A percentile compares a stretch with the other conserved stretches of the same genome.
phyloP scores from a whole-genome alignment of 1,284 basidiomycete genomes.

The Flammula alnicola region DNA sequence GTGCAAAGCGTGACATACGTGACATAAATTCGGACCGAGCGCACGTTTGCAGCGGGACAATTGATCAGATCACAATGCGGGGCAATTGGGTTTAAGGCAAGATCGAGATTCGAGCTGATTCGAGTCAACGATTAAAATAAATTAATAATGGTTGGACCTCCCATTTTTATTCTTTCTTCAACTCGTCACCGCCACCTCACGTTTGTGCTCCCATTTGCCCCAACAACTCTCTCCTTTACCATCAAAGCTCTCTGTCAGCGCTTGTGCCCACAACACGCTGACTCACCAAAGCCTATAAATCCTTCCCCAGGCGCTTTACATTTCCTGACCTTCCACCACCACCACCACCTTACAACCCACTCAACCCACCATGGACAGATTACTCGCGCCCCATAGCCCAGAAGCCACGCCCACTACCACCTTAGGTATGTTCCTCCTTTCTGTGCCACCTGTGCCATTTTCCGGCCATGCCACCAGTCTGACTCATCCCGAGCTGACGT shows the following conservation, averaged over 20 bases:
- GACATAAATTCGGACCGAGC: slow-evolving; percentile 17
- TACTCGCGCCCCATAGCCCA: slow-evolving; percentile 71
- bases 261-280: slow-evolving; percentile 12
- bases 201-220: slow-evolving; percentile 30
- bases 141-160: slow-evolving; percentile 1
- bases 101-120: slow-evolving; percentile 16
- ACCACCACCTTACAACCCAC: slow-evolving; percentile 21
- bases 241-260: slow-evolving; percentile 18
- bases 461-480: slow-evolving; percentile 7
- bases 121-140: too few species aligned
- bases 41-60: slow-evolving; percentile 27
- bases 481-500: slow-evolving; percentile 20
- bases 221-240: too few species aligned
- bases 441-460: slow-evolving; percentile 12
- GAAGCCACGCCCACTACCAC: slow-evolving; percentile 74
- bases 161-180: slow-evolving; percentile 6
- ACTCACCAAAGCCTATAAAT: slow-evolving; percentile 9
- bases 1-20: slow-evolving; percentile 6
- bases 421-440: slow-evolving; percentile 56
- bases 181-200: slow-evolving; percentile 23
- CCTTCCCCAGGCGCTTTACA: slow-evolving; percentile 5
- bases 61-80: slow-evolving; percentile 25
- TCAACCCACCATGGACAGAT: slow-evolving; percentile 59
- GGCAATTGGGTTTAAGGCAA: slow-evolving; percentile 25
- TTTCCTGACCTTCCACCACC: slow-evolving; percentile 15